phyloP scores from a whole-genome alignment of 2,329 filamentous ascomycete genomes.

The Thermoascus crustaceus region DNA sequence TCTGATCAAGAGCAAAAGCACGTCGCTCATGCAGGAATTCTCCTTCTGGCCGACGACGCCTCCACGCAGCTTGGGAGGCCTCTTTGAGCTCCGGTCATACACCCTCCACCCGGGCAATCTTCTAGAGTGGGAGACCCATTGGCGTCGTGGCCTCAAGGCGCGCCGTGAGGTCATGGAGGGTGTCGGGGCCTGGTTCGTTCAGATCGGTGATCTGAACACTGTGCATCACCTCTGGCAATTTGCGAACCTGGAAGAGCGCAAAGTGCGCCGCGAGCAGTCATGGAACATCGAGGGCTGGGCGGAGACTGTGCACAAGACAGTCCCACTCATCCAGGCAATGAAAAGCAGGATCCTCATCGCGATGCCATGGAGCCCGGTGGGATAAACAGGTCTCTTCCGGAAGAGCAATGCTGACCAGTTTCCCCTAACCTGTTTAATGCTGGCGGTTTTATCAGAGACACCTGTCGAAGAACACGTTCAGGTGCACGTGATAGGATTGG shows the following conservation, averaged over 20 bases:
- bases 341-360: constrained; percentile 87
- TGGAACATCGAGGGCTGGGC: constrained; percentile 95
- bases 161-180: constrained; percentile 97
- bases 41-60: constrained; percentile 97
- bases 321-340: constrained; percentile 94
- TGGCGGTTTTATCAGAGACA: too few relatives aligned
- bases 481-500: too few relatives aligned
- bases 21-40: constrained; percentile 97
- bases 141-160: constrained; percentile 84
- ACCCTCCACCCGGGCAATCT: constrained; percentile 92
- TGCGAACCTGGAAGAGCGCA: constrained; percentile 89
- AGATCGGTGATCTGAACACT: constrained; percentile 94
- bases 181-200: constrained; percentile 96
- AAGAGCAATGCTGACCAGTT: background rate
- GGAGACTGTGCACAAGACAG: constrained; percentile 96
- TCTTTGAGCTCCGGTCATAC: constrained; percentile 96
- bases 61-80: constrained; percentile 77
- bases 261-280: constrained; percentile 81
- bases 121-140: constrained; percentile 97
- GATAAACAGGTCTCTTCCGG: constrained; percentile 40
- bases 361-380: constrained; percentile 93
- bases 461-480: too few relatives aligned
- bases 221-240: constrained; percentile 99
- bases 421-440: too few relatives aligned
- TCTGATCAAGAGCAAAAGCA: constrained; percentile 76